Percentiles rank a stretch among this genome's conserved stretches.
Evolutionary conservation across 1,284 basidiomycete species (phyloP).

Genomic region (Pseudozyma thailandica): DNA sequence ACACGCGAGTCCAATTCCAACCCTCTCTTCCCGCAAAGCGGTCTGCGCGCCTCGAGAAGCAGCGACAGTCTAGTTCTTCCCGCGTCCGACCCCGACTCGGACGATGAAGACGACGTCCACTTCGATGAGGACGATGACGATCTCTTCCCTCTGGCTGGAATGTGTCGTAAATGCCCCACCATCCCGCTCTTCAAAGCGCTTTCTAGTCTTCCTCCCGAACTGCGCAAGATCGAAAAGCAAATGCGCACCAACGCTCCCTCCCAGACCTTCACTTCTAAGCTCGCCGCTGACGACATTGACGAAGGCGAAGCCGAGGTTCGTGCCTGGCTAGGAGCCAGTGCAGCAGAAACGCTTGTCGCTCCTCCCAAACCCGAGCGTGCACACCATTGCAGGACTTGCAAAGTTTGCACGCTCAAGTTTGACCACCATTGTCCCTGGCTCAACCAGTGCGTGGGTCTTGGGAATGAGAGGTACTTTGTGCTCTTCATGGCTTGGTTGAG

Average conservation of each 20-base stretch:
- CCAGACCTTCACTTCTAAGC: constrained; percentile 23
- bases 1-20: constrained; percentile 15
- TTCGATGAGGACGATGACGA: constrained; percentile 53
- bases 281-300: constrained; percentile 49
- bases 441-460: constrained; percentile 91
- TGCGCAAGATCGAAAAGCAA: constrained; percentile 56
- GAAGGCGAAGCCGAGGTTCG: constrained; percentile 60
- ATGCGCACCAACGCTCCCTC: constrained; percentile 36
- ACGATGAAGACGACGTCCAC: constrained; percentile 1
- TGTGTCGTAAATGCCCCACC: constrained; percentile 62
- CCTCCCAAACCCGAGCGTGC: constrained; percentile 83
- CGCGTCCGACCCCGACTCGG: neutral
- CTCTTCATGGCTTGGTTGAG: constrained; percentile 80
- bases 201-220: constrained; percentile 58
- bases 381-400: constrained; percentile 94
- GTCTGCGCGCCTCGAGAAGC: neutral
- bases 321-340: constrained; percentile 56
- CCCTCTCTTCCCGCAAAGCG: constrained; percentile 19
- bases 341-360: constrained; percentile 61
- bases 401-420: constrained; percentile 89
- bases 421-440: constrained; percentile 77
- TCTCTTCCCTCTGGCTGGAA: constrained; percentile 54
- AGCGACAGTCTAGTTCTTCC: constrained; percentile 6
- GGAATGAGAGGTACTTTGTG: constrained; percentile 95
- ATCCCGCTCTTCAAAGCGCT: constrained; percentile 59